Evolutionary conservation across 805 yeast species (phyloP).

Genomic region (Cyberlindnera mycetangii): DNA sequence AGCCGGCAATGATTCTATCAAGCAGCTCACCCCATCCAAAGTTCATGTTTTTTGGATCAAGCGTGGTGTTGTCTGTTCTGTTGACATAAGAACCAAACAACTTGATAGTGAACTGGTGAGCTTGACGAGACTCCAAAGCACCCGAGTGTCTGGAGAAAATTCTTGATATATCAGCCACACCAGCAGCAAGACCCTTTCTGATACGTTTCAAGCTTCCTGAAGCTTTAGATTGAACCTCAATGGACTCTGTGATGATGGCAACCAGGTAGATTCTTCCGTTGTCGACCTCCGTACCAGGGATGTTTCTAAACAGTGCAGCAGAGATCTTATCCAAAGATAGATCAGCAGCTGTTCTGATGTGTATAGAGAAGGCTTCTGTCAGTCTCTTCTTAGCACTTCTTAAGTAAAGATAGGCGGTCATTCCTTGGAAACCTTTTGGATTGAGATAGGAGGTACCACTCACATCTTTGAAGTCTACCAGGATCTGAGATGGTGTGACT

Average conservation of each 20-base stretch:
- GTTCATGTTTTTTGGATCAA: slow-evolving; percentile 41
- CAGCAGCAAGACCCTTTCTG: slow-evolving; percentile 83
- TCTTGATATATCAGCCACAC: slow-evolving; percentile 81
- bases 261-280: slow-evolving; percentile 70
- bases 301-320: slow-evolving; percentile 75
- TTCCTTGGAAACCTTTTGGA: slow-evolving; percentile 67
- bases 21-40: slow-evolving; percentile 89
- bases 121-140: slow-evolving; percentile 54
- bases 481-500: slow-evolving; percentile 53
- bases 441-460: slow-evolving; percentile 55
- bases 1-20: slow-evolving; percentile 73
- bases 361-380: slow-evolving; percentile 77
- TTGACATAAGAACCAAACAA: slow-evolving; percentile 67
- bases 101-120: slow-evolving; percentile 69
- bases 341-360: slow-evolving; percentile 55
- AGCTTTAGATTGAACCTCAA: slow-evolving; percentile 39
- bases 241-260: slow-evolving; percentile 69
- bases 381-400: slow-evolving; percentile 60
- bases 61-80: slow-evolving; percentile 31
- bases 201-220: slow-evolving; percentile 37
- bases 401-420: slow-evolving; percentile 70
- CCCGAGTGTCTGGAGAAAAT: slow-evolving; percentile 67
- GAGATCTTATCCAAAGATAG: slow-evolving; percentile 64
- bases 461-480: slow-evolving; percentile 75
- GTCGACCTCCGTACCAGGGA: slow-evolving; percentile 65